Evolutionary conservation across 345 rosid genomes (phyloP).

Genomic region (Dimocarpus longan): DNA sequence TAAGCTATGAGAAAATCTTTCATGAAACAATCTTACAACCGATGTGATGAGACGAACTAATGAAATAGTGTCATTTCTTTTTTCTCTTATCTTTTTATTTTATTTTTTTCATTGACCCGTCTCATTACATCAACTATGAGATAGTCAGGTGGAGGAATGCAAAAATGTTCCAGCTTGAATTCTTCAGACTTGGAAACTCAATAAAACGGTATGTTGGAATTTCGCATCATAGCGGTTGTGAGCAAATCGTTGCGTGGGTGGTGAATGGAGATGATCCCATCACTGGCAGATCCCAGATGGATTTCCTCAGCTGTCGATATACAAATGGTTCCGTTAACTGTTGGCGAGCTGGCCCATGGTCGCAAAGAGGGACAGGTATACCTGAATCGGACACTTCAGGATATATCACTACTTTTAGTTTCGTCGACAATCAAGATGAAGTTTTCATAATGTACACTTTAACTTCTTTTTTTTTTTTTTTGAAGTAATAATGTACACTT

Average conservation of each 20-base stretch:
- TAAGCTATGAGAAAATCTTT: too few relatives aligned
- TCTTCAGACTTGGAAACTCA: conserved; percentile 57
- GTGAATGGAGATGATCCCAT: conserved; percentile 69
- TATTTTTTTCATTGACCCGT: too few relatives aligned
- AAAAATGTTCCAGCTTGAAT: conserved; percentile 55
- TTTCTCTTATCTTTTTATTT: too few relatives aligned
- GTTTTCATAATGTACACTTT: background rate
- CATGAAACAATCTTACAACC: too few relatives aligned
- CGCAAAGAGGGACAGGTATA: conserved; percentile 64
- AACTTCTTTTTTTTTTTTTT: too few relatives aligned
- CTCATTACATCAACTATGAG: too few relatives aligned
- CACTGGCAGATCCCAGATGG: conserved; percentile 41
- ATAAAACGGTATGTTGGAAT: conserved; percentile 62
- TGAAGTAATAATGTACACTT: background rate
- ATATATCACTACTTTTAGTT: conserved; percentile 29
- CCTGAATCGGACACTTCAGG: conserved; percentile 50
- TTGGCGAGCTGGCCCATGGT: conserved; percentile 70
- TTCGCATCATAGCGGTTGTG: conserved; percentile 59
- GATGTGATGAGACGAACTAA: too few relatives aligned
- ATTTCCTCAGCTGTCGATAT: conserved; percentile 52
- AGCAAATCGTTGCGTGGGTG: conserved; percentile 66
- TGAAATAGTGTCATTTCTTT: too few relatives aligned
- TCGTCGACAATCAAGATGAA: conserved; percentile 36
- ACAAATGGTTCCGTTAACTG: conserved; percentile 30
- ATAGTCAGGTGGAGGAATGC: too few relatives aligned